Base-by-base conservation (phyloP, 257 asterid genomes). In the Rhazya stricta region DNA sequence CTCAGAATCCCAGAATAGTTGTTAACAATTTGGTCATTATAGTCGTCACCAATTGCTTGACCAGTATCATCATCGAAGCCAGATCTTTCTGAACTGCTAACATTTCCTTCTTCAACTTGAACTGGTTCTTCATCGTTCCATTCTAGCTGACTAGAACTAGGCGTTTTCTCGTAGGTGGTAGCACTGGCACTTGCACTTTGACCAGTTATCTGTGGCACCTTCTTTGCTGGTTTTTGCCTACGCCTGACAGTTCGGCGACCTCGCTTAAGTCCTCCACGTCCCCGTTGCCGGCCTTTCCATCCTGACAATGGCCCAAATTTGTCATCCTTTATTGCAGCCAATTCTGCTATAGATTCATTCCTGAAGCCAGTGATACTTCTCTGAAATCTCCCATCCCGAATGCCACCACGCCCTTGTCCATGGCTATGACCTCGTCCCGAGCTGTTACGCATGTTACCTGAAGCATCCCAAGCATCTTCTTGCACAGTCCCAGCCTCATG, bases 341-440 rank as follows among this genome's bases (percentile, higher is more conserved):
- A 51, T 43, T 61, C 74, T 30, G 73, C 83, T 36, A 77, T 74
- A 50, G 82, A 51, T 76, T 78, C 84, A 62, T 79, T 75, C 74
- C 72, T 85, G 69, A 87, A 42, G 72, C 72, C 67, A 27, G 45
- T 25, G 76, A 63, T 67, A 69, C 62, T 78, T 76, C 85, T 78
- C 74, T 76, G 90, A 67, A 79, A 73, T 83, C 81, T 89, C 68
- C 86, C 90, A 41, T 79, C 89, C 63, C 84, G 79, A n/a, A 78
- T 53, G 32, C 85, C 84, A 76, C 61, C 81, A 62, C 88, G 86
- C 36, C 89, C 96, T 41, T 85, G 83, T 27, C 88, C 89, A 23
- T 92, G 84, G 36, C 85, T 88, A n/a, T 92, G 85, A 29, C 89
- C 86, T 45, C 90, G 90, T 78, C 79, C 83, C 34, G 80, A 75